Evolutionary conservation across 1,284 basidiomycete genomes (phyloP).

Genomic region (Violaceomyces palustris): DNA sequence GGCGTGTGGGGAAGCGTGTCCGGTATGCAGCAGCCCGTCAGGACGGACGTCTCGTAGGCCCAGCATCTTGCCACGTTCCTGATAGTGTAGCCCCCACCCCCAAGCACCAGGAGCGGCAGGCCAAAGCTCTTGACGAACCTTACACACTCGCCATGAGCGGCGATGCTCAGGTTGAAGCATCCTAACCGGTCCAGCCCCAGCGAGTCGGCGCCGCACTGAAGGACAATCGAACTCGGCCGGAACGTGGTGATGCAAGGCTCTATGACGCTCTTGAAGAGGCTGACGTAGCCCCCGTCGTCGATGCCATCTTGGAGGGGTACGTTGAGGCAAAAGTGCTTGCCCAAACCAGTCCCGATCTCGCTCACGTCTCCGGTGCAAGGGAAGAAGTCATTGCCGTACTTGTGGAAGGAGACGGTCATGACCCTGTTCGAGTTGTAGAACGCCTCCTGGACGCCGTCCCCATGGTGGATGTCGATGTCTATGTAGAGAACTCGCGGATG

Average conservation of each 20-base stretch:
- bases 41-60: constrained; percentile 95
- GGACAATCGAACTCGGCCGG: constrained; percentile 81
- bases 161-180: constrained; percentile 96
- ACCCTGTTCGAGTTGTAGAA: constrained; percentile 98
- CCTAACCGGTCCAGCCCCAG: constrained; percentile 89
- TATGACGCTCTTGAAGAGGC: constrained; percentile 91
- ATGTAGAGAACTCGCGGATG: constrained; percentile 88
- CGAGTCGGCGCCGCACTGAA: constrained; percentile 96
- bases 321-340: constrained; percentile 93
- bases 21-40: constrained; percentile 65
- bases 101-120: constrained; percentile 81
- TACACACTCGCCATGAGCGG: constrained; percentile 97
- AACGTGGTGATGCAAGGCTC: constrained; percentile 87
- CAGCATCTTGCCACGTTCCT: constrained; percentile 91
- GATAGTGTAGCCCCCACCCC: constrained; percentile 92
- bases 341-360: constrained; percentile 55
- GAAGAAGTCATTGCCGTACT: constrained; percentile 97
- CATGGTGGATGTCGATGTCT: constrained; percentile 97
- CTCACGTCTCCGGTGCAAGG: constrained; percentile 50
- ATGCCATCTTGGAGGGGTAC: constrained; percentile 94
- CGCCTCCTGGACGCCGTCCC: constrained; percentile 98
- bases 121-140: constrained; percentile 89
- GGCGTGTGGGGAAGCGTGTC: constrained; percentile 81
- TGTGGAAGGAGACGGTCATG: constrained; percentile 98
- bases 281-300: constrained; percentile 92